Conservation (phyloP, 139 green algal genomes). For the Picochlorum sp. region DNA sequence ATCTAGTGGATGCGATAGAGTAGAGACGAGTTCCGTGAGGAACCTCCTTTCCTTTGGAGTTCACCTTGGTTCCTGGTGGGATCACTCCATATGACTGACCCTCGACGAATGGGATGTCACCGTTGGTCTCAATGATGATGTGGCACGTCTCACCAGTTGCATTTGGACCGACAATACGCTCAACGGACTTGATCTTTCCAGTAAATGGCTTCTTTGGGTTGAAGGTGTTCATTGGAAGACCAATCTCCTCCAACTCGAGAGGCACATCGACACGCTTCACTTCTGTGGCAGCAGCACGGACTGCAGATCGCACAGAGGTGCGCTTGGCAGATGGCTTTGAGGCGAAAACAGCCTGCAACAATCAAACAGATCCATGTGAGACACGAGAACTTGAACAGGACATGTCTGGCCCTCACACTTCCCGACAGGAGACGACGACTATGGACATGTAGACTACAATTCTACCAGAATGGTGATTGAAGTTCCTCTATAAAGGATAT, state of each 20-base stretch:
- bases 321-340: no score
- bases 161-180: conserved; percentile 94
- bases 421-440: no score
- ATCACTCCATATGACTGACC: conserved; percentile 98
- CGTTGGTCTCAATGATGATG: conserved; percentile 92
- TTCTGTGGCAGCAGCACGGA: not conserved
- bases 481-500: no score
- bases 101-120: conserved; percentile 96
- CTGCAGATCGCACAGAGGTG: not conserved
- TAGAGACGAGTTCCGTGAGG: conserved; percentile 93
- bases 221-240: conserved; percentile 91
- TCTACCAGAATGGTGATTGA: no score
- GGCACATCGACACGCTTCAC: conserved; percentile 37
- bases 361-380: no score
- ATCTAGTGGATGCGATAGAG: conserved; percentile 94
- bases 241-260: conserved; percentile 59
- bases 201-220: conserved; percentile 35
- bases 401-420: no score
- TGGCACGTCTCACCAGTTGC: conserved; percentile 65
- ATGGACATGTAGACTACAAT: no score
- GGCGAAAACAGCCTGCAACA: no score
- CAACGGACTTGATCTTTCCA: conserved; percentile 73
- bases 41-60: conserved; percentile 93
- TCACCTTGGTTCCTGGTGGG: conserved; percentile 91
- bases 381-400: no score